Conservation (phyloP, 257 asterid species). For the Striga asiatica region DNA sequence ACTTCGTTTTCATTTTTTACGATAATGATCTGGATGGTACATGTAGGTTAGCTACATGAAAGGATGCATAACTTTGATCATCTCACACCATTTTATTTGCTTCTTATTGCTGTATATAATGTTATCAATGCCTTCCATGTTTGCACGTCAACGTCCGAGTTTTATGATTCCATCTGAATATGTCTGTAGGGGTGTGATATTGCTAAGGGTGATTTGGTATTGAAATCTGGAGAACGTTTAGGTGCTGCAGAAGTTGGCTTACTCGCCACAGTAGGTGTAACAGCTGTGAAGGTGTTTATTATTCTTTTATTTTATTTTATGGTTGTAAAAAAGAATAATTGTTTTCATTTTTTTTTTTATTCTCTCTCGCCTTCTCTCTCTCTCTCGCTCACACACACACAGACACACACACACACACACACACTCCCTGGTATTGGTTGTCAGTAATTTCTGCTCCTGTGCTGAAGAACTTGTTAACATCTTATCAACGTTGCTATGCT, state of each 20-base stretch:
- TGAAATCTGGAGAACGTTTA: slow-evolving; percentile 73
- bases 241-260: slow-evolving; percentile 89
- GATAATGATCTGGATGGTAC: slow-evolving; percentile 1
- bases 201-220: slow-evolving; percentile 57
- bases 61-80: not conserved
- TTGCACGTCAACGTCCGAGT: slow-evolving; percentile 3
- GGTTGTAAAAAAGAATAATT: no score
- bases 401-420: no score
- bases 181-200: slow-evolving; percentile 73
- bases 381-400: no score
- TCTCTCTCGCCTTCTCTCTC: slow-evolving; percentile 4
- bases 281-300: slow-evolving; percentile 49
- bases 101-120: slow-evolving; percentile 10
- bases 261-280: slow-evolving; percentile 78
- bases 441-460: not conserved
- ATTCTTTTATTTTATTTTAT: no score
- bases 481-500: slow-evolving; percentile 15
- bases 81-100: not conserved
- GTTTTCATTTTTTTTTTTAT: not conserved
- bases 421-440: no score
- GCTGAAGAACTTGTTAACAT: slow-evolving; percentile 9
- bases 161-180: not conserved
- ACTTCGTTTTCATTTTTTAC: not conserved
- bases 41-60: slow-evolving; percentile 1
- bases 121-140: slow-evolving; percentile 4